A percentile compares a stretch with the other conserved stretches of the same genome.
phyloP scores from a whole-genome alignment of 1,284 basidiomycete genomes.

The Ustilago hordei region DNA sequence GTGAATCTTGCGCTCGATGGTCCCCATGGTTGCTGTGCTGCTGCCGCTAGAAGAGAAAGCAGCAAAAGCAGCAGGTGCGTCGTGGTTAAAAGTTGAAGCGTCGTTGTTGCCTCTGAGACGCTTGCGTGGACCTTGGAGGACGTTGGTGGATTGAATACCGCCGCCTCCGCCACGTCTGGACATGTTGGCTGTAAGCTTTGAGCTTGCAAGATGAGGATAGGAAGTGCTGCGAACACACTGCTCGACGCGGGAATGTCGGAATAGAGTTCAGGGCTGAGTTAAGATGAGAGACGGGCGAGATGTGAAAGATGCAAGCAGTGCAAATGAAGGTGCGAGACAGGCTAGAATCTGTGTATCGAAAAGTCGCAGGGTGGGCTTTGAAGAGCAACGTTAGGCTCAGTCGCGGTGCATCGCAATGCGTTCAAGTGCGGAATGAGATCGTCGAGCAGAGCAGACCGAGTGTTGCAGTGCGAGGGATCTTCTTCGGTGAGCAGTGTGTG shows the following conservation, averaged over 20 bases:
- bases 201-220: neutral
- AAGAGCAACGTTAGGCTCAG: conserved; percentile 1
- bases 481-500: too few relatives aligned
- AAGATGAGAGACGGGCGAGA: neutral
- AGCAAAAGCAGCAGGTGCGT: conserved; percentile 18
- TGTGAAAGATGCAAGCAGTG: neutral
- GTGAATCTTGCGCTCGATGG: conserved; percentile 46
- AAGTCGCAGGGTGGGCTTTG: neutral
- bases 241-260: too few relatives aligned
- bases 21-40: conserved; percentile 27
- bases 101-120: conserved; percentile 41
- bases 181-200: conserved; percentile 13
- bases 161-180: conserved; percentile 34
- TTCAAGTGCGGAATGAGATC: neutral
- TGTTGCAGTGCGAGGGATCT: too few relatives aligned
- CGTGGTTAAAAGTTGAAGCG: conserved; percentile 12
- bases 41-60: conserved; percentile 8
- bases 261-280: too few relatives aligned
- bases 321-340: neutral
- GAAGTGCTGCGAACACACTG: too few relatives aligned
- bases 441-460: neutral
- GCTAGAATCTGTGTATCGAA: too few relatives aligned
- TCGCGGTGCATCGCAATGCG: neutral
- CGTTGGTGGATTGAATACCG: conserved; percentile 44
- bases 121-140: conserved; percentile 57